Evolutionary conservation across 495 filamentous ascomycete species (phyloP), one percentile per base, ranked within the genome.

Genomic region (Thermochaetoides thermophila): DNA sequence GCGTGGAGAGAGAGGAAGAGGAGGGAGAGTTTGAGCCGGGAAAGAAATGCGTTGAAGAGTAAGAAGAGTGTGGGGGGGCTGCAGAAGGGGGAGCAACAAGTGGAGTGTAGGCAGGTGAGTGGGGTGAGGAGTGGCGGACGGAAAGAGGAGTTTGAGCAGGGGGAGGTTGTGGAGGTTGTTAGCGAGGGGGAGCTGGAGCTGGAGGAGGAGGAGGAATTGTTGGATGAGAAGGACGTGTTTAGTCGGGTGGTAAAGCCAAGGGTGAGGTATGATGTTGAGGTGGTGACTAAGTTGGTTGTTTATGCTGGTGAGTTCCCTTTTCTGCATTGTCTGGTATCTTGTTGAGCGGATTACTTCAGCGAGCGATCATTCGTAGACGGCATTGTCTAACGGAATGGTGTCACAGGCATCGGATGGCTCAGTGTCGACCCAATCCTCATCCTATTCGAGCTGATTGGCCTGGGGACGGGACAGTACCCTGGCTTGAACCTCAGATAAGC

Each of bases 251-350:
- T 85, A 35, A 85, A 76, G 55, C 84, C 89, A 13, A 73, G 89
- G 33, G 85, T 94, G 18, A 68, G 85, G 41, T 97, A 97, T 49
- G 89, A 97, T 59, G 87, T 95, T 7, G 89, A 97, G 51, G 87
- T 97, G 14, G 73, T 96, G 26, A 96, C 89, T 12, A 96, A 94
- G 59, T 61, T 97, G 32, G 79, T 97, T 46, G 84, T 97, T 25
- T 97, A 97, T 66, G 67, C 76, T 38, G 89, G 87, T 92, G 34
- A 10, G 39, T 43, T 19, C 24, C 13, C 4, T 15, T 37, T 31
- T 19, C 14, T 40, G 17, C 5, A 17, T 9, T 2, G 5, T 25
- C 20, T 37, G 5, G 17, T 29, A 1, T 22, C 10, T 40, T 31
- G 34, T 2, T 28, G 2, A 13, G 20, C 15, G 36, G n/a, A 12